Percentiles rank a stretch among this genome's conserved stretches.
Conservation (phyloP, 257 asterid genomes). For the Echium plantagineum region DNA sequence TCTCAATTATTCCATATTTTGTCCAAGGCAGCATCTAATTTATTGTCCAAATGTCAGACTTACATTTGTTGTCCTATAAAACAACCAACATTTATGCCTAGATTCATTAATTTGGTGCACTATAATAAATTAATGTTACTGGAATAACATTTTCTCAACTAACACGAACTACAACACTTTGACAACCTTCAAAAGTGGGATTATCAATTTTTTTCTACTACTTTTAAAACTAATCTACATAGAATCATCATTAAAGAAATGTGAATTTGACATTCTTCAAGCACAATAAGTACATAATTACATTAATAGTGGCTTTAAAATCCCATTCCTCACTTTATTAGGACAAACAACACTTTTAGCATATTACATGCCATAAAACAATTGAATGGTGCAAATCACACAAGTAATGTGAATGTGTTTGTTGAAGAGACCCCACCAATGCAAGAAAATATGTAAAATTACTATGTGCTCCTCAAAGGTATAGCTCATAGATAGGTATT, state of each 20-base stretch:
- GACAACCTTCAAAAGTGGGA: too few species aligned
- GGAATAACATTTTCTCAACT: too few species aligned
- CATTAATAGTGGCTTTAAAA: too few species aligned
- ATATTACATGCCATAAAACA: not conserved
- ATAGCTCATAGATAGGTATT: not conserved
- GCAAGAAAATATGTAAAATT: too few species aligned
- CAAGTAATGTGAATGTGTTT: not conserved
- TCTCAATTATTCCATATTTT: too few species aligned
- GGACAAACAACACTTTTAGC: not conserved
- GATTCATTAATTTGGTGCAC: too few species aligned
- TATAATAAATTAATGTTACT: too few species aligned
- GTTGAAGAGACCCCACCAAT: not conserved
- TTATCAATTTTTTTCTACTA: not conserved
- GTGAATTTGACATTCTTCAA: not conserved
- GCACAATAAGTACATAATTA: not conserved
- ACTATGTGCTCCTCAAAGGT: too few species aligned
- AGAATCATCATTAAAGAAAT: not conserved
- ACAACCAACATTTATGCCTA: too few species aligned
- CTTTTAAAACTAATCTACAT: not conserved
- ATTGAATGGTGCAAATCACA: not conserved
- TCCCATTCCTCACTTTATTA: too few species aligned
- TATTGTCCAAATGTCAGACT: not conserved
- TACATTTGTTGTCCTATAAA: not conserved
- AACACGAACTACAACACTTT: too few species aligned
- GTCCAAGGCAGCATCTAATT: too few species aligned